Percentiles rank a stretch among this genome's conserved stretches.
These are phyloP conservation scores for Starmerella potacharoeniae DNA, from an alignment of 805 yeast species.

Conservation along the genomic window DNA sequence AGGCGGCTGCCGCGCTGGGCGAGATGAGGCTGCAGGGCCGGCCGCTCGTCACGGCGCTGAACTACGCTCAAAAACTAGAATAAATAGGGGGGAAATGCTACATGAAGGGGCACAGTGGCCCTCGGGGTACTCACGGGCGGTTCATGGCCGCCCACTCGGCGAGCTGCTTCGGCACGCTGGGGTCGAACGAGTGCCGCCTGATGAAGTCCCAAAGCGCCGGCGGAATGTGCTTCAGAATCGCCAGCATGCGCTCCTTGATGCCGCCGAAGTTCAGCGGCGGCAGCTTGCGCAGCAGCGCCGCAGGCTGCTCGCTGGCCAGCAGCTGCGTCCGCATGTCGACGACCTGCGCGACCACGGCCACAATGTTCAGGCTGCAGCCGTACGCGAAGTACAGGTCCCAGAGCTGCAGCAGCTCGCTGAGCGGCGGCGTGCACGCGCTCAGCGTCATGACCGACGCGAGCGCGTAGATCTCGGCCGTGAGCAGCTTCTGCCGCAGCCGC, in stretches of 20 bases:
- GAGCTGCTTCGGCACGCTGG: conserved; percentile 15
- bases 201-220: conserved; percentile 50
- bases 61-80: not conserved
- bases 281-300: conserved; percentile 59
- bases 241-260: conserved; percentile 64
- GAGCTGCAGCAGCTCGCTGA: conserved; percentile 57
- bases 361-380: conserved; percentile 77
- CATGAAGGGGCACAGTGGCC: not conserved
- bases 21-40: conserved; percentile 6
- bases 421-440: conserved; percentile 80
- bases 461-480: conserved; percentile 79
- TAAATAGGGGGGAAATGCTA: not conserved
- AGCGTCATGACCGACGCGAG: conserved; percentile 61
- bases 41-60: conserved; percentile 3
- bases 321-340: conserved; percentile 54
- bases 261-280: conserved; percentile 63
- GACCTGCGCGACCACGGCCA: conserved; percentile 74
- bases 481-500: conserved; percentile 47
- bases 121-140: not conserved
- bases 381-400: conserved; percentile 92
- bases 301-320: conserved; percentile 53
- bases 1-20: conserved; percentile 7
- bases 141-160: conserved; percentile 7
- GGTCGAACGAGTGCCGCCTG: conserved; percentile 51
- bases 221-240: conserved; percentile 68